These are phyloP conservation scores for Curvularia sp. DNA, from an alignment of 2,329 filamentous ascomycete species.

Conservation along the genomic window DNA sequence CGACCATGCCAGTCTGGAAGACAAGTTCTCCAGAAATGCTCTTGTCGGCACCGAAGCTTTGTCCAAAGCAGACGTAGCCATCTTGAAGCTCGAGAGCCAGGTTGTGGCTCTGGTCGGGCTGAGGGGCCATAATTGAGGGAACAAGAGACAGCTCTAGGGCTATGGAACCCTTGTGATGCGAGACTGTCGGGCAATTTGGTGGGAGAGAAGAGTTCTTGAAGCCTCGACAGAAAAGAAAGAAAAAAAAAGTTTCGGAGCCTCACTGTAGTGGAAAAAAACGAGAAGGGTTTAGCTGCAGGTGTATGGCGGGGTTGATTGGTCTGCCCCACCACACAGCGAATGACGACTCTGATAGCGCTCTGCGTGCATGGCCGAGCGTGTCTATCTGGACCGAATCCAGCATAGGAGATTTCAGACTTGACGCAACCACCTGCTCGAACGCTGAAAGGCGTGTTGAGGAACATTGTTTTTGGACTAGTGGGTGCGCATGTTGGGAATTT, in stretches of 20 bases:
- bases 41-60: slow-evolving; percentile 95
- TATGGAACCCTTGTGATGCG: slow-evolving; percentile 40
- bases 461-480: neutral
- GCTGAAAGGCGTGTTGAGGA: neutral
- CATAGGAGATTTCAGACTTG: neutral
- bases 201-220: slow-evolving; percentile 28
- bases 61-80: slow-evolving; percentile 88
- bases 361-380: slow-evolving; percentile 9
- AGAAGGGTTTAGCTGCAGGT: slow-evolving; percentile 15
- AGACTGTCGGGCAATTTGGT: slow-evolving; percentile 44
- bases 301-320: slow-evolving; percentile 25
- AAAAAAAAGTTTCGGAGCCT: slow-evolving; percentile 26
- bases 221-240: neutral
- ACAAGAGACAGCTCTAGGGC: slow-evolving; percentile 45
- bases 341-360: slow-evolving; percentile 10
- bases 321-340: slow-evolving; percentile 14
- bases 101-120: slow-evolving; percentile 59
- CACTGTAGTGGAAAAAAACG: slow-evolving; percentile 16
- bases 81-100: slow-evolving; percentile 93
- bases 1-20: slow-evolving; percentile 99
- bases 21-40: slow-evolving; percentile 96
- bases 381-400: neutral
- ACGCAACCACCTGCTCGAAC: neutral
- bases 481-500: neutral
- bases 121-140: slow-evolving; percentile 41